Conservation (phyloP, 164 flowering plant genomes). For the Stephania japonica region DNA sequence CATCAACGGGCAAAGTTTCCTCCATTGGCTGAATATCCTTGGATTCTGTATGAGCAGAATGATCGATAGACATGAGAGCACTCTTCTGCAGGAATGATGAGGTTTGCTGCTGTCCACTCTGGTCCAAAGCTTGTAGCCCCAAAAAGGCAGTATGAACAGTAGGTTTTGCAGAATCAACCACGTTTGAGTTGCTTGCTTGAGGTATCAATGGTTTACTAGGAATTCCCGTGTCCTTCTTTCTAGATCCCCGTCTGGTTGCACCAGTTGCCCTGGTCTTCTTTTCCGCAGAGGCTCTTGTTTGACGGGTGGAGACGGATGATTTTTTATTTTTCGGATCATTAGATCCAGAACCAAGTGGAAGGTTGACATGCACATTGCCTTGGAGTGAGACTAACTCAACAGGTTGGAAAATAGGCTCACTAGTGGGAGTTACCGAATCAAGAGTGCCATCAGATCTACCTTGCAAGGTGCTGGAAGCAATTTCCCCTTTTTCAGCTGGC, state of each 20-base stretch:
- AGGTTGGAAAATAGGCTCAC: slow-evolving; percentile 8
- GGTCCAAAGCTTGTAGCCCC: not conserved
- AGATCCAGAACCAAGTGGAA: slow-evolving; percentile 13
- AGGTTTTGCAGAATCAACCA: not conserved
- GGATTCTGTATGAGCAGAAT: slow-evolving; percentile 1
- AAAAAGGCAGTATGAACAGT: slow-evolving; percentile 1
- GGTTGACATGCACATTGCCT: not conserved
- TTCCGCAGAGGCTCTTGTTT: slow-evolving; percentile 18
- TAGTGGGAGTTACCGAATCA: slow-evolving; percentile 5
- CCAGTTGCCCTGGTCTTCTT: slow-evolving; percentile 17
- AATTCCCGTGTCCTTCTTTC: slow-evolving; percentile 16
- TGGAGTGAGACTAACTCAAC: slow-evolving; percentile 12
- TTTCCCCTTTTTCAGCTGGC: slow-evolving; percentile 10
- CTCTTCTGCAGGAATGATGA: not conserved
- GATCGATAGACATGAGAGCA: not conserved
- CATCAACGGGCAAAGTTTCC: not conserved
- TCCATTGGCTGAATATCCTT: slow-evolving; percentile 3
- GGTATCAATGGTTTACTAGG: slow-evolving; percentile 1
- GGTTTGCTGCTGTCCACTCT: not conserved
- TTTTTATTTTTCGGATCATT: slow-evolving; percentile 9
- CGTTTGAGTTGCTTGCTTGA: not conserved
- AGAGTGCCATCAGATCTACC: not conserved
- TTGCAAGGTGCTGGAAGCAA: slow-evolving; percentile 1
- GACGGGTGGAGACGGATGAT: slow-evolving; percentile 9
- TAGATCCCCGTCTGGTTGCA: slow-evolving; percentile 13